Evolutionary conservation across 176 grass and related monocot genomes (phyloP), one percentile per base, ranked within the genome.

Genomic region (Eleusine indica): DNA sequence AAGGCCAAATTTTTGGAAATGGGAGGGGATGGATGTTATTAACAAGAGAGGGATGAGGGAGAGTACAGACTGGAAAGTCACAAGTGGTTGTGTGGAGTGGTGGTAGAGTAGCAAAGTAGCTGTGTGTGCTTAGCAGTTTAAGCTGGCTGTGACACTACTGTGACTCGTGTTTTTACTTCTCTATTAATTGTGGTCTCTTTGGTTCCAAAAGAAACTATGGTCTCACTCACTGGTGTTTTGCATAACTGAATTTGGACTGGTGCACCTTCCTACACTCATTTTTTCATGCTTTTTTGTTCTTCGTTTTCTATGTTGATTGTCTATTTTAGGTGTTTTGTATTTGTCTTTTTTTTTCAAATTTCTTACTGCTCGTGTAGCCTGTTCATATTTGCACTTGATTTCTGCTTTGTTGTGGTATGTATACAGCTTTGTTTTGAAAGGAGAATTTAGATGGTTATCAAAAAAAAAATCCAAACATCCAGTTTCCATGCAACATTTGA

Each of bases 61-160:
- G 67, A 44, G 74, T 79, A 86, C 84, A 90, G 84, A 74, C 83
- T 82, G 88, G 88, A 86, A 86, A 90, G 83, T 60, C 53, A 78
- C 84, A 68, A 68, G 79, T 63, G 88, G 88, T 74, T 74, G 84
- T 78, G n/a, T 32, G 10, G 70, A 66, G 75, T n/a, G 32, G 48
- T 5, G 6, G 53, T 8, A 21, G 39, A n/a, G 68, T 47, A 47
- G 44, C 44, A 47, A 47, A 47, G 44, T 44, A 28, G 53, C 58
- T 10, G 63, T 30, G 73, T 82, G 61, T 54, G 80, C 21, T 37
- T 82, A 78, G 79, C 68, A 82, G 28, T 73, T 82, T 71, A 71
- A 60, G 22, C 71, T 56, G 22, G 38, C 82, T 84, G 73, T n/a
- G 69, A 39, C 15, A 51, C 54, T 73, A 46, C 47, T 82, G 43